Evolutionary conservation across 192 early-diverging fungal species (phyloP).

Genomic region (Podila epigama): DNA sequence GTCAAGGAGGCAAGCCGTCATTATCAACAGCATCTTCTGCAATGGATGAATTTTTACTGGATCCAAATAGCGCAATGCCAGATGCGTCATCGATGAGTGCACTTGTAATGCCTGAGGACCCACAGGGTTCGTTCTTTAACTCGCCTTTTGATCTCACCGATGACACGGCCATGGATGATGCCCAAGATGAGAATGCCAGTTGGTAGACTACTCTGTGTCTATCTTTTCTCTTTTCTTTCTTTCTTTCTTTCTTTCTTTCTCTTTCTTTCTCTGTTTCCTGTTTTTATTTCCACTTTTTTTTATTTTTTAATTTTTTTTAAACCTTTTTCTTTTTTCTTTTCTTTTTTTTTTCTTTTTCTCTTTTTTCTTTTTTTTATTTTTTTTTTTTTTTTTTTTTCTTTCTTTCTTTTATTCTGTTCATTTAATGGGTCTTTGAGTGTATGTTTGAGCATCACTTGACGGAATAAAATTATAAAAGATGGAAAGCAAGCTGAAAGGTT

Average conservation of each 20-base stretch:
- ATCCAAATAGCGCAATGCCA: slow-evolving; percentile 7
- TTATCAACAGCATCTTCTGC: slow-evolving; percentile 1
- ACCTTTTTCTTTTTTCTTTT: neutral
- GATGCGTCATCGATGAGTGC: slow-evolving; percentile 7
- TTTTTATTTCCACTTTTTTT: neutral
- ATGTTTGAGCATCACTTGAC: too few relatives aligned
- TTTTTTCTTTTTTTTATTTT: neutral
- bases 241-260: neutral
- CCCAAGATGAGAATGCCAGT: slow-evolving; percentile 32
- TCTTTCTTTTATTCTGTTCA: neutral
- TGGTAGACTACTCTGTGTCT: slow-evolving; percentile 6
- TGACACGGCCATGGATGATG: slow-evolving; percentile 43
- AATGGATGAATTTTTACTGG: neutral
- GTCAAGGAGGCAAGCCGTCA: neutral
- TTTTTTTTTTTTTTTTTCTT: neutral
- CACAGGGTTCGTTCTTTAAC: slow-evolving; percentile 16
- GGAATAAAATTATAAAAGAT: too few relatives aligned
- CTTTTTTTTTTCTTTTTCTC: neutral
- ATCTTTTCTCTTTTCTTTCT: neutral
- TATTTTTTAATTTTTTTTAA: neutral
- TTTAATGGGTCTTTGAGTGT: too few relatives aligned
- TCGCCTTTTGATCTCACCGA: slow-evolving; percentile 42
- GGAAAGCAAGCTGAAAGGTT: too few relatives aligned
- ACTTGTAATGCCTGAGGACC: slow-evolving; percentile 23
- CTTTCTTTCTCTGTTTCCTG: neutral